A percentile compares a stretch with the other conserved stretches of the same genome.
These are phyloP conservation scores for Bryopsis sp. DNA, from an alignment of 139 green algal species.

Conservation along the genomic window DNA sequence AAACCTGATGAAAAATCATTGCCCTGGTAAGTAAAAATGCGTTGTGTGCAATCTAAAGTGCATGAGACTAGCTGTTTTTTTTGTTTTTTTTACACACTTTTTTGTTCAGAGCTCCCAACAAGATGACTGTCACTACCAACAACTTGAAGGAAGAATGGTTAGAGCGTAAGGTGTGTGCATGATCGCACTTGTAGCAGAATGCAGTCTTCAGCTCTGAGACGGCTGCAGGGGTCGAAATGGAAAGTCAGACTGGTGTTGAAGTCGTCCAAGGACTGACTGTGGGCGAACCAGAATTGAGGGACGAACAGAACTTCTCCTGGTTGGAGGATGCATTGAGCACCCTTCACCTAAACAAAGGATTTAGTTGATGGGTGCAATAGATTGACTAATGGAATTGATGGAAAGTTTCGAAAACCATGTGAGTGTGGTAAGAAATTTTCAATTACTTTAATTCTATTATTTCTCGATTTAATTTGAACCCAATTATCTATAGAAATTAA, in stretches of 20 bases:
- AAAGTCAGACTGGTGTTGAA: conserved; percentile 25
- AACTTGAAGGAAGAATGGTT: conserved; percentile 1
- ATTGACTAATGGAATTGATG: too few species aligned
- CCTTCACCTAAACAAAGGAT: conserved; percentile 25
- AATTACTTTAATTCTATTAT: neutral
- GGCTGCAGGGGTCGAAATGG: conserved; percentile 10
- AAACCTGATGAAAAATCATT: conserved; percentile 21
- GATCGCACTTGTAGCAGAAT: conserved; percentile 25
- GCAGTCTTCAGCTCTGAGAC: conserved; percentile 17
- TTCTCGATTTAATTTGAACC: too few species aligned
- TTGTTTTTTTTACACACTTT: too few species aligned
- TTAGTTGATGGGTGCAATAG: too few species aligned
- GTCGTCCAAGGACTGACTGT: conserved; percentile 37
- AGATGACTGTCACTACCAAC: too few species aligned
- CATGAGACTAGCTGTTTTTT: too few species aligned
- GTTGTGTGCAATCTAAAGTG: neutral
- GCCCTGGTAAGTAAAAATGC: conserved; percentile 6
- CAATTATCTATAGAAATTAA: too few species aligned
- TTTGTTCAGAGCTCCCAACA: too few species aligned
- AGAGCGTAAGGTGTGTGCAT: neutral
- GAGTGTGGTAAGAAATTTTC: neutral
- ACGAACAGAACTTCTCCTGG: conserved; percentile 52
- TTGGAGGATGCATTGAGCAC: conserved; percentile 29
- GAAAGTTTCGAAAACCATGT: too few species aligned
- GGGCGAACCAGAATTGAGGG: conserved; percentile 48